A percentile compares a stretch with the other conserved stretches of the same genome.
Conservation (phyloP, 2,329 filamentous ascomycete genomes). For the Alternaria sp. region DNA sequence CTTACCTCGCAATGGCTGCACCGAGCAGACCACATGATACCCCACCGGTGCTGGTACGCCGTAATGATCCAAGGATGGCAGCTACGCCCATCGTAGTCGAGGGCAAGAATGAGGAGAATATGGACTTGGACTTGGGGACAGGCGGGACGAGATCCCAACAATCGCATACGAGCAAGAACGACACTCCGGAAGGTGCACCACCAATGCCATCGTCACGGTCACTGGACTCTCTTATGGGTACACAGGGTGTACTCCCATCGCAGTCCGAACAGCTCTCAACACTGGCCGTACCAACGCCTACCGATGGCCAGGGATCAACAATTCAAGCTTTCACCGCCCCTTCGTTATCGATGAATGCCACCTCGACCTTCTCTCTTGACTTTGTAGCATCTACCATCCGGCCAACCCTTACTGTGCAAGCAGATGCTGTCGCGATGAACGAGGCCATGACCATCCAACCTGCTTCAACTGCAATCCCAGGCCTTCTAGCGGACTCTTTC, state of each 20-base stretch:
- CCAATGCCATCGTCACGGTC: background rate
- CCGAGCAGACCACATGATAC: constrained; percentile 2
- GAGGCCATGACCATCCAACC: background rate
- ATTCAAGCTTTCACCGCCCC: background rate
- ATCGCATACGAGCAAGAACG: background rate
- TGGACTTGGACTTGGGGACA: background rate
- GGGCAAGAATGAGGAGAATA: background rate
- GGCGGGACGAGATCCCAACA: background rate
- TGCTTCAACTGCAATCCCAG: background rate
- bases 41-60: constrained; percentile 8
- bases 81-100: background rate
- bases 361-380: background rate
- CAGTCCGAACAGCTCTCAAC: background rate
- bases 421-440: background rate
- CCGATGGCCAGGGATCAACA: background rate
- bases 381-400: background rate
- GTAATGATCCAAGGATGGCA: background rate
- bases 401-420: background rate
- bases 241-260: background rate
- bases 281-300: background rate
- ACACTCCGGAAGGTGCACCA: background rate
- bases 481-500: background rate
- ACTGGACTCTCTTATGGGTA: background rate
- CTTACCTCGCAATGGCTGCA: constrained; percentile 4
- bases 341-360: background rate